phyloP scores from a whole-genome alignment of 179 eudicot species.

The Corrigiola litoralis region DNA sequence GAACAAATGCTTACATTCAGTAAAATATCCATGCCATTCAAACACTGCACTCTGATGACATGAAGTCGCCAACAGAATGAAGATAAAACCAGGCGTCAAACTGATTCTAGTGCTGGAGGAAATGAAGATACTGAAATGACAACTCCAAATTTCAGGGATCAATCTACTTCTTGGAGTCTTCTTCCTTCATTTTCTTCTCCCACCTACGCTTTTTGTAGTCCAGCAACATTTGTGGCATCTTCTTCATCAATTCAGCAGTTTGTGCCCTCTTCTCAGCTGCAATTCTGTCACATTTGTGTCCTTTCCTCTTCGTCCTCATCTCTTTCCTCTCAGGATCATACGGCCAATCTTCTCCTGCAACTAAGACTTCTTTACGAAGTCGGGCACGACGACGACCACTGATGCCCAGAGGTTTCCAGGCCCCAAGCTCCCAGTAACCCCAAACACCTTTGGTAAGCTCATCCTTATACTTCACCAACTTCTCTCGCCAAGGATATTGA shows the following conservation, averaged over 20 bases:
- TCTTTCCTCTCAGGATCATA: conserved; percentile 83
- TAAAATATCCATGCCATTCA: no score
- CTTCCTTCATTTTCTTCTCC: conserved; percentile 89
- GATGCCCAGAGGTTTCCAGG: conserved; percentile 79
- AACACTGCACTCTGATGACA: no score
- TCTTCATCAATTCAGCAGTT: conserved; percentile 78
- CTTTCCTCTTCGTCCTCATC: conserved; percentile 77
- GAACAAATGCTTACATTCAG: neutral
- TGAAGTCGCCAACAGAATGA: no score
- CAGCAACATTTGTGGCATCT: conserved; percentile 82
- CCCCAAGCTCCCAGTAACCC: conserved; percentile 97
- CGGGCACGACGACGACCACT: conserved; percentile 83
- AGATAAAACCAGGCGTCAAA: neutral
- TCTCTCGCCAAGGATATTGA: conserved; percentile 85
- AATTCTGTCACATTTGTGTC: conserved; percentile 75
- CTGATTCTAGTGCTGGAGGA: neutral
- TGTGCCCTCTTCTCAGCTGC: conserved; percentile 70
- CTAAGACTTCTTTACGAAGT: conserved; percentile 71
- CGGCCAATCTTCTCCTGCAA: conserved; percentile 75
- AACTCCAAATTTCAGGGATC: no score
- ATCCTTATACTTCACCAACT: conserved; percentile 63
- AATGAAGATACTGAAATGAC: neutral
- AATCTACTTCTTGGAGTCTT: conserved; percentile 31
- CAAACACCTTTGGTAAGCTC: conserved; percentile 89
- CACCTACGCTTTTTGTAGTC: conserved; percentile 82